These are phyloP conservation scores for Solanum lycopersicoides DNA, from an alignment of 257 asterid species.

Conservation along the genomic window DNA sequence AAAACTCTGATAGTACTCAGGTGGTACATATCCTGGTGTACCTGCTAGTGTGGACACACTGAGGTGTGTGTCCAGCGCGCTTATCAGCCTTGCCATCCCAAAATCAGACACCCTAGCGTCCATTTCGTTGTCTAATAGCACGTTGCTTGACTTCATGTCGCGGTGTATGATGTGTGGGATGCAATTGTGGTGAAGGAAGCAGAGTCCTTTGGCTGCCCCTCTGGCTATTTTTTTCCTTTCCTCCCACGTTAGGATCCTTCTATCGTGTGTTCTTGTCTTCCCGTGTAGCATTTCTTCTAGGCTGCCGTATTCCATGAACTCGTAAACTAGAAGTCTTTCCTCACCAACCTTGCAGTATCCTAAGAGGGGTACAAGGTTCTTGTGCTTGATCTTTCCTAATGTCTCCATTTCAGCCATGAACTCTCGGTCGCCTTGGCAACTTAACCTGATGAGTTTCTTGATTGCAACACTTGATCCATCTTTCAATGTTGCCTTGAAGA, in stretches of 20 bases:
- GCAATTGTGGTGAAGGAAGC: conserved; percentile 96
- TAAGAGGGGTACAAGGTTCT: conserved; percentile 64
- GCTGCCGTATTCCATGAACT: conserved; percentile 79
- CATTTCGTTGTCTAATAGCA: conserved; percentile 64
- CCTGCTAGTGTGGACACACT: conserved; percentile 93
- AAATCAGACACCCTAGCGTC: conserved; percentile 87
- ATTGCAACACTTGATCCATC: conserved; percentile 92
- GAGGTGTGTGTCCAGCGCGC: conserved; percentile 81
- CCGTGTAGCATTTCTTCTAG: conserved; percentile 83
- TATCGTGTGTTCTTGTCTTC: conserved; percentile 17
- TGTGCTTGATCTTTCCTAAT: conserved; percentile 81
- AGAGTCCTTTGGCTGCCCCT: conserved; percentile 89
- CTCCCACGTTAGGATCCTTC: conserved; percentile 52
- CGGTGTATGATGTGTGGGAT: conserved; percentile 92
- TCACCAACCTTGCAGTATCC: conserved; percentile 94
- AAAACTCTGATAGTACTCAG: conserved; percentile 93
- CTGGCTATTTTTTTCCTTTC: conserved; percentile 79
- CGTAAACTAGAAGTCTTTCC: conserved; percentile 77
- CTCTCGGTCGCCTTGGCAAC: conserved; percentile 85
- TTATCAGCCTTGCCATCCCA: conserved; percentile 91
- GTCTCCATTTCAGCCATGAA: conserved; percentile 99
- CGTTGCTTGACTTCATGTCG: conserved; percentile 94
- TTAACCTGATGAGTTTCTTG: conserved; percentile 69
- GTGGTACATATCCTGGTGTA: conserved; percentile 94
- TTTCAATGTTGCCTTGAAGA: conserved; percentile 74